These are phyloP conservation scores for Colletotrichum theobromicola DNA, from an alignment of 2,329 filamentous ascomycete species.

Conservation along the genomic window DNA sequence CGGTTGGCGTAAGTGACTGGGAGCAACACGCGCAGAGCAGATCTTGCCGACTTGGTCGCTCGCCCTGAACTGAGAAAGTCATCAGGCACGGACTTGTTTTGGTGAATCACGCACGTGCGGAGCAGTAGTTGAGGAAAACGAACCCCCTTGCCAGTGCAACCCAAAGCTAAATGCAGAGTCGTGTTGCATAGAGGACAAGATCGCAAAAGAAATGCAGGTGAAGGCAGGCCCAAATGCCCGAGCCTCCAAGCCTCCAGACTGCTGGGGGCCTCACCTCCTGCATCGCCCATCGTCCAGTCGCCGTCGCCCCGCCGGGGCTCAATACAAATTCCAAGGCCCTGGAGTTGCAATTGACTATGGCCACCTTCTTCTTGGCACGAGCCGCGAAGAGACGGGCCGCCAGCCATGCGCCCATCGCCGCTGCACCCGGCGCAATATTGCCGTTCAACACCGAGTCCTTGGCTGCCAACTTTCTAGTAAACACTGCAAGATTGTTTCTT, in stretches of 20 bases:
- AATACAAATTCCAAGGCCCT: background rate
- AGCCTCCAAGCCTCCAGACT: background rate
- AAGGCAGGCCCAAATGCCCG: background rate
- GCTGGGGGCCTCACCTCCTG: background rate
- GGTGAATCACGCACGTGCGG: constrained; percentile 10
- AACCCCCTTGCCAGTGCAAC: background rate
- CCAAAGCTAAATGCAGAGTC: background rate
- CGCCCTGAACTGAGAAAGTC: background rate
- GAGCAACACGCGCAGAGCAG: constrained; percentile 2
- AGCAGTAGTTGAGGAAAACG: background rate
- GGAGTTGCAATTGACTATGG: background rate
- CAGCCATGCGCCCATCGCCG: background rate
- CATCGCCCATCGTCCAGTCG: background rate
- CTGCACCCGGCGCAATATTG: background rate
- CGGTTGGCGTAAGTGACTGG: background rate
- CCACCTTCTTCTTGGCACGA: background rate
- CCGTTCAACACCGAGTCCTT: background rate
- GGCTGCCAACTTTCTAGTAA: background rate
- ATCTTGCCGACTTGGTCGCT: constrained; percentile 12
- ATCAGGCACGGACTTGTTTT: background rate
- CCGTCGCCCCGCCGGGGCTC: background rate
- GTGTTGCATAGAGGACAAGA: background rate
- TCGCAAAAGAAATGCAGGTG: background rate
- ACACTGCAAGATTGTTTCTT: background rate
- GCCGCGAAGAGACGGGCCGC: background rate